Evolutionary conservation across 2,329 filamentous ascomycete species (phyloP).

Genomic region (Coniochaeta hoffmannii): DNA sequence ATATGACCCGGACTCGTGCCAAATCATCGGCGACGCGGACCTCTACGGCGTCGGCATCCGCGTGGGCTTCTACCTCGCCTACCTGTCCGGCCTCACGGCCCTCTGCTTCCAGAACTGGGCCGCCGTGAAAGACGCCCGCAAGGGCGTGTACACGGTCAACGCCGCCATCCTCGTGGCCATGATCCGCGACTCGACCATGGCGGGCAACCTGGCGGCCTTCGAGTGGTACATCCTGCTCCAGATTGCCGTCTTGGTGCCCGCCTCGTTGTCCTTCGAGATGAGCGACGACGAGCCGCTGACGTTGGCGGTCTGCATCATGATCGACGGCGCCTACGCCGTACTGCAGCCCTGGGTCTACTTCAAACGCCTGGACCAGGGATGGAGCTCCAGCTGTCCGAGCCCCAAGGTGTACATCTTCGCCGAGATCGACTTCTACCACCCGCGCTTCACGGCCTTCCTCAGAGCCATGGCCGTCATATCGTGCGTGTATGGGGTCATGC

Average conservation of each 20-base stretch:
- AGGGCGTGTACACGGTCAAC: not conserved
- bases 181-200: not conserved
- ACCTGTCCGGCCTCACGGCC: not conserved
- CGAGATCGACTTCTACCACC: not conserved
- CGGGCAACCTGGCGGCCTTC: not conserved
- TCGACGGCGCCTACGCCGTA: not conserved
- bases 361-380: not conserved
- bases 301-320: not conserved
- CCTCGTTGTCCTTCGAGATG: not conserved
- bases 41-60: constrained; percentile 7
- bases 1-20: not conserved
- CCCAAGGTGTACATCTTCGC: not conserved
- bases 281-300: not conserved
- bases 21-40: constrained; percentile 5
- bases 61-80: constrained; percentile 4
- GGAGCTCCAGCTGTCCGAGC: not conserved
- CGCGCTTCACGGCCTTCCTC: not conserved
- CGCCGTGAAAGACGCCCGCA: not conserved
- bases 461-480: not conserved
- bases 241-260: not conserved
- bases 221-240: not conserved
- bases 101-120: not conserved
- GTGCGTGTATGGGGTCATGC: not conserved
- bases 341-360: not conserved
- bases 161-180: not conserved